Evolutionary conservation across 352 stramenopile genomes (phyloP), one percentile per base, ranked within the genome.

Genomic region (Peronospora belbahrii): DNA sequence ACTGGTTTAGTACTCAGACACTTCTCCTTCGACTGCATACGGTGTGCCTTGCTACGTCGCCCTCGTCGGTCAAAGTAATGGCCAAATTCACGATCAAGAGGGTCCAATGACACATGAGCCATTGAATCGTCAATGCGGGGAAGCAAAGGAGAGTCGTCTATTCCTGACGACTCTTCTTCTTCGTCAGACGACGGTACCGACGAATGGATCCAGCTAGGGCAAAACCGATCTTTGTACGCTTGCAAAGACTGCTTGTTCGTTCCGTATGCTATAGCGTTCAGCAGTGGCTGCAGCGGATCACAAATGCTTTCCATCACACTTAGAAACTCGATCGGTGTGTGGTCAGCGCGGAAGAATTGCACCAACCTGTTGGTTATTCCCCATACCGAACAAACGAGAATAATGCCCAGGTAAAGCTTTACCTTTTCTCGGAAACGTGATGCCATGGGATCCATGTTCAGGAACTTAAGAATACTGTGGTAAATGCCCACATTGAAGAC

Each of bases 341-440:
- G 77, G 15, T 64, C 52, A 5, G 35, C 20, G 0, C 71, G 57
- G 23, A 68, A 63, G 22, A 73, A 73, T 64, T 88, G 77, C 47
- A 88, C 69, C 11, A 84, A 42, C 4, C 77, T 66, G 36, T 88
- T 85, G 37, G 84, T 48, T 1, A 69, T 52, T 33, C 77, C 77
- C 74, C 77, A 88, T n/a, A 86, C 39, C 2, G 77, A 86, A 52
- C 77, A 88, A 6, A 86, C 31, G 30, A 86, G 85, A 50, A 79
- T 75, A 31, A 86, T 77, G 20, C 70, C 59, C 9, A 88, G 52
- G 43, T 88, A 88, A 4, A 88, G 42, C 42, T 51, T 65, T 15
- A 86, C 74, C 32, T 80, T 82, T 13, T 60, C 52, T 30, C 70
- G 70, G 24, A 88, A 80, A 8, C 62, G 61, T 19, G 39, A 46